Conservation (phyloP, 768 basidiomycete genomes). For the Lactarius indigo region DNA sequence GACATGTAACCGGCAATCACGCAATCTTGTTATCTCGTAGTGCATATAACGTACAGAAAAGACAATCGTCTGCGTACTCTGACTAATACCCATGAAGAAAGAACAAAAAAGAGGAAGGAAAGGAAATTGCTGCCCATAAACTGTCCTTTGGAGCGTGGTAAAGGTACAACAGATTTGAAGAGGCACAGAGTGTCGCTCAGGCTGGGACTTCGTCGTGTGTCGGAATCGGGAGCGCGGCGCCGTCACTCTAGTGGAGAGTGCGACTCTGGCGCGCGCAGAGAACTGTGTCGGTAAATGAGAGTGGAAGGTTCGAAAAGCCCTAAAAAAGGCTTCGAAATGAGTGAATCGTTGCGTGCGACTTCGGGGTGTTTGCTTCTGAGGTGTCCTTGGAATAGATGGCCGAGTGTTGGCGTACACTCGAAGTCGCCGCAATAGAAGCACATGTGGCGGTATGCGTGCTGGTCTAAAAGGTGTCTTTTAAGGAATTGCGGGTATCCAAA, state of each 20-base stretch:
- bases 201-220: neutral
- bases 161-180: neutral
- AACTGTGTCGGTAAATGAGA: neutral
- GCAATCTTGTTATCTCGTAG: neutral
- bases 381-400: neutral
- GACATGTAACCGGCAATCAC: neutral
- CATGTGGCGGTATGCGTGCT: neutral
- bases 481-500: too few species aligned
- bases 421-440: neutral
- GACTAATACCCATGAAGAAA: neutral
- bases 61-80: neutral
- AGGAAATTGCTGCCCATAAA: too few species aligned
- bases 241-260: neutral
- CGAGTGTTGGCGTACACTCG: neutral
- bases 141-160: neutral
- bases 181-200: neutral
- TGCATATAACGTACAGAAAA: neutral
- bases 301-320: neutral
- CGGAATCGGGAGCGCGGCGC: neutral
- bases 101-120: neutral
- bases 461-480: neutral
- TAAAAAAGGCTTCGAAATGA: neutral
- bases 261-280: neutral
- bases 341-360: neutral
- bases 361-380: neutral